Evolutionary conservation across 352 stramenopile species (phyloP), one percentile per base, ranked within the genome.

Genomic region (Pythium dissotocum): DNA sequence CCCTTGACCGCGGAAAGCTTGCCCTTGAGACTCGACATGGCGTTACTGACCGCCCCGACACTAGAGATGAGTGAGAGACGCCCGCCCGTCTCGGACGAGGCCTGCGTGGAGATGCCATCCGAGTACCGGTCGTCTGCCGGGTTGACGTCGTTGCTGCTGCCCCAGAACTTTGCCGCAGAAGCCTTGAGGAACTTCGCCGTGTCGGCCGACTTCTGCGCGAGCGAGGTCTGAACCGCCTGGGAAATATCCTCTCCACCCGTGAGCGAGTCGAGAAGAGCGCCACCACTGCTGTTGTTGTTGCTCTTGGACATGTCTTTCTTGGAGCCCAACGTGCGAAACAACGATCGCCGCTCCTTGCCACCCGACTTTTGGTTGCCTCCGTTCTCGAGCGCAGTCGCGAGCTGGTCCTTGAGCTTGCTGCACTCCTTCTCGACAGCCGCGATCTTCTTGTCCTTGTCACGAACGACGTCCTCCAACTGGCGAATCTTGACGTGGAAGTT

Each of bases 401-500:
- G 70, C 57, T 83, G 76, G 48, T 90, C 78, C 53, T 85, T 85
- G 48, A 96, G 72, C 35, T 89, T 92, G 18, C 77, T 75, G 32
- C 76, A 84, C 46, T 96, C 88, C 38, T 84, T 87, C 69, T 96
- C 82, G 2, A 83, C 74, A 28, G 73, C 73, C 30, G 81, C 79
- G 26, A 95, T 80, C 33, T 93, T 91, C 67, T 95, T 94, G 62
- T 95, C 84, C 63, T 95, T 95, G 40, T 95, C 83, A 58, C 87
- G 80, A 66, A 91, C 83, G 56, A 67, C 77, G 48, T 93, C 82
- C 60, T 94, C 83, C 10, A 85, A 79, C 26, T 89, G 80, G n/a
- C 83, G 83, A 49, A 95, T 87, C 63, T 94, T 94, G 63, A 96
- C 82, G 68, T 93, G 86, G 40, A 89, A 89, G 24, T 93, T 94